phyloP scores from a whole-genome alignment of 176 grass and related monocot genomes.

The Eremochloa ophiuroides region DNA sequence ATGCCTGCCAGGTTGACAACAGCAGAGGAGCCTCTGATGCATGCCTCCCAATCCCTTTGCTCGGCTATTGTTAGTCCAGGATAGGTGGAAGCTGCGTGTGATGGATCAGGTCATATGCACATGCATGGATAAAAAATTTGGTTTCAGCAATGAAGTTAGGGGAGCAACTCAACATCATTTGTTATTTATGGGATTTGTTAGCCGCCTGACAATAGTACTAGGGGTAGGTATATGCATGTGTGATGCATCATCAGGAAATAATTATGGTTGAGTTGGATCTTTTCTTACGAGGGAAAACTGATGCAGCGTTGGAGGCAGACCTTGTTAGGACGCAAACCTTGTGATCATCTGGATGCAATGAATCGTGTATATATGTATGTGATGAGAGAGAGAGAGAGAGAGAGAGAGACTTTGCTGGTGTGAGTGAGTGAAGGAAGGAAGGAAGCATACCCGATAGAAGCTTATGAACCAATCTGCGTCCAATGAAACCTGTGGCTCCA shows the following conservation, averaged over 20 bases:
- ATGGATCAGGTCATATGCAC: background rate
- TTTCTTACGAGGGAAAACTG: conserved; percentile 68
- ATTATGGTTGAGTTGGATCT: conserved; percentile 22
- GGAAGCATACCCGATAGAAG: conserved; percentile 52
- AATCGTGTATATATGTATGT: background rate
- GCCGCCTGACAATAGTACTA: background rate
- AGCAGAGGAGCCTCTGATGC: conserved; percentile 54
- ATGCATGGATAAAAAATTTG: background rate
- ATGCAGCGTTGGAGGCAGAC: conserved; percentile 52
- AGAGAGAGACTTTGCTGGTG: no score
- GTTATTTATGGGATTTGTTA: background rate
- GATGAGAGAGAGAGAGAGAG: background rate
- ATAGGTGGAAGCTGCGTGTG: conserved; percentile 49
- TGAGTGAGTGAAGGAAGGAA: no score
- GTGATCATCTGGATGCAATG: conserved; percentile 47
- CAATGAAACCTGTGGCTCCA: conserved; percentile 91
- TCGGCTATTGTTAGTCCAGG: conserved; percentile 62
- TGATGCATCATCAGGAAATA: background rate
- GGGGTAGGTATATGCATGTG: background rate
- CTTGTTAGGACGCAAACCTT: conserved; percentile 80
- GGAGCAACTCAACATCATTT: background rate
- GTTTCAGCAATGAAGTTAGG: background rate
- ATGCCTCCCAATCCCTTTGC: conserved; percentile 65
- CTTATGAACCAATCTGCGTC: conserved; percentile 76
- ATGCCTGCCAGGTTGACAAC: conserved; percentile 93